A percentile compares a stretch with the other conserved stretches of the same genome.
Evolutionary conservation across 257 asterid genomes (phyloP).

Genomic region (Solanum pinnatisectum): DNA sequence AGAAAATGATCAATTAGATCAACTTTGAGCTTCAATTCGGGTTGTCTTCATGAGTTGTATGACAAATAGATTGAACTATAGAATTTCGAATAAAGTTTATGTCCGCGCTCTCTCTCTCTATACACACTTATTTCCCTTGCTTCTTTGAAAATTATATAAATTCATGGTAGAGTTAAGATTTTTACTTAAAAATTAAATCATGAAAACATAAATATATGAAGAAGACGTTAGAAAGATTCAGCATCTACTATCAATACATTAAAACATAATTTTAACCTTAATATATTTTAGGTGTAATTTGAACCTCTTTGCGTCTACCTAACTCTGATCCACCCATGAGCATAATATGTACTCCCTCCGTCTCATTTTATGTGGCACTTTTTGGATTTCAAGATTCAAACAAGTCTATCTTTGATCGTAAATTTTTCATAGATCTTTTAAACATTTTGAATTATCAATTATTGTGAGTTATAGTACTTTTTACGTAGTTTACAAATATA

Average conservation of each 20-base stretch:
- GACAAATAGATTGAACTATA: neutral
- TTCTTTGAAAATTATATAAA: neutral
- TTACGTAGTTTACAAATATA: no score
- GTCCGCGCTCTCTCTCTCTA: neutral
- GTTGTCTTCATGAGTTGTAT: neutral
- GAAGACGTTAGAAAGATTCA: no score
- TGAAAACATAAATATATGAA: no score
- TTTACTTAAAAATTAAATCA: no score
- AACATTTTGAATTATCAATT: no score
- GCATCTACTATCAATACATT: neutral
- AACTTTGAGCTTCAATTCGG: neutral
- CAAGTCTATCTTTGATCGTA: no score
- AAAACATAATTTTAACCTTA: no score
- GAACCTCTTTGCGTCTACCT: neutral
- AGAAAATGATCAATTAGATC: neutral
- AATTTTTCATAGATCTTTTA: no score
- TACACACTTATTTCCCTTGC: neutral
- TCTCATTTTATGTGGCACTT: no score
- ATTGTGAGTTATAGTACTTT: no score
- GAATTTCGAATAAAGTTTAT: neutral
- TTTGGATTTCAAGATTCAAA: no score
- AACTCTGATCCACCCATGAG: neutral
- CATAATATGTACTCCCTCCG: neutral
- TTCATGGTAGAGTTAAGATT: neutral
- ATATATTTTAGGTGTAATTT: no score